These are phyloP conservation scores for Terana coerulea DNA, from an alignment of 768 basidiomycete genomes.

Conservation along the genomic window DNA sequence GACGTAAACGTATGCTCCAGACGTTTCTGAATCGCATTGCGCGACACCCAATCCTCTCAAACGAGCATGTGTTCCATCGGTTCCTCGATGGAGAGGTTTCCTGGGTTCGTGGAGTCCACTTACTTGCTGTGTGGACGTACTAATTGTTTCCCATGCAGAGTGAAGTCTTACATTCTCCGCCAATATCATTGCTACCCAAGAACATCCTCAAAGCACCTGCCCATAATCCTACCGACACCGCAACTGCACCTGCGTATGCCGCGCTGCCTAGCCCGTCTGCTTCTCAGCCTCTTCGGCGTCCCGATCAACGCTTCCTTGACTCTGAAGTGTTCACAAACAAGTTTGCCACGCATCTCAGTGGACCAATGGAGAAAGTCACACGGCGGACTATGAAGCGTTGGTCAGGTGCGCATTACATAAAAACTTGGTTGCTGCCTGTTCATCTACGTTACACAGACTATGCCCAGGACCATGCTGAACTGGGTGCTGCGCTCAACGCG, in stretches of 20 bases:
- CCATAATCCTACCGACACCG: conserved; percentile 86
- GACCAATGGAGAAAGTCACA: conserved; percentile 96
- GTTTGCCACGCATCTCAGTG: conserved; percentile 87
- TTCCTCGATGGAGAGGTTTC: conserved; percentile 96
- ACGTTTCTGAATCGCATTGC: conserved; percentile 91
- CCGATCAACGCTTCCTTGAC: conserved; percentile 94
- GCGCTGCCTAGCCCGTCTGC: conserved; percentile 88
- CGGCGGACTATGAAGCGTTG: conserved; percentile 90
- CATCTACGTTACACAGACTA: conserved; percentile 45
- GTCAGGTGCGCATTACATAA: too few species aligned
- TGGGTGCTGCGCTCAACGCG: conserved; percentile 89
- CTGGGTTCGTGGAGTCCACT: conserved; percentile 67
- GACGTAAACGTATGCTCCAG: conserved; percentile 91
- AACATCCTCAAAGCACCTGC: conserved; percentile 94
- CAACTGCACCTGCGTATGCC: conserved; percentile 68
- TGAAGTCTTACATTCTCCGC: conserved; percentile 91
- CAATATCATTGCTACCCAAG: conserved; percentile 88
- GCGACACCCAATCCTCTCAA: conserved; percentile 90
- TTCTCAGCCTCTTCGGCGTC: conserved; percentile 82
- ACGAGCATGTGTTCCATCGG: conserved; percentile 93
- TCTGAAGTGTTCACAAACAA: conserved; percentile 95
- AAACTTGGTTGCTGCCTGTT: conserved; percentile 23
- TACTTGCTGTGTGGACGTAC: not conserved
- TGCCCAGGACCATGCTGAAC: conserved; percentile 83
- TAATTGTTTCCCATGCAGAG: conserved; percentile 43